Evolutionary conservation across 2,329 filamentous ascomycete genomes (phyloP).

Genomic region (Neurospora sp.): DNA sequence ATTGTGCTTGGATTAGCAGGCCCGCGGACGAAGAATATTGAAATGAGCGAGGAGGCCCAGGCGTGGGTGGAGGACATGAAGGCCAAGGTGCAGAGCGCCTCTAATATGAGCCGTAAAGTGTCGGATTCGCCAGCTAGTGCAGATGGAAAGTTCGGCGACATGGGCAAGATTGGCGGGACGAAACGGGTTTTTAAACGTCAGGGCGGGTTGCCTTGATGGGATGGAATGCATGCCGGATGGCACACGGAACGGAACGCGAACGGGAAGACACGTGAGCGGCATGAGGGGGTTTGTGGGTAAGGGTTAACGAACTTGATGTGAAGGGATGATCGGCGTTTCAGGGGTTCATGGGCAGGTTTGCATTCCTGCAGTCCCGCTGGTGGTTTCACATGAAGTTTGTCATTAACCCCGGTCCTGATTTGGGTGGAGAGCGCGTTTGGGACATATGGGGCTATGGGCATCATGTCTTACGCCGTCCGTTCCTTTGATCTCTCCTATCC

Average conservation of each 20-base stretch:
- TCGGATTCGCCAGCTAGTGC: slow-evolving; percentile 16
- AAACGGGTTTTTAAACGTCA: slow-evolving; percentile 54
- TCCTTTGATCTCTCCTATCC: neutral
- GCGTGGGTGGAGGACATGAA: slow-evolving; percentile 79
- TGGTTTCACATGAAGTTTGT: neutral
- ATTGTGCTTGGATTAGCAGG: slow-evolving; percentile 60
- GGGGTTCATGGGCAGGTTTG: neutral
- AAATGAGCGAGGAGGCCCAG: slow-evolving; percentile 61
- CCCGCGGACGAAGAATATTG: slow-evolving; percentile 52
- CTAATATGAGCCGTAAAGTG: neutral
- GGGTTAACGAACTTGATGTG: neutral
- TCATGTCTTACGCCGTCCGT: neutral
- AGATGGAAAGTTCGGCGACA: slow-evolving; percentile 49
- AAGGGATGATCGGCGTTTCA: neutral
- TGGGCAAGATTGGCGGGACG: slow-evolving; percentile 63
- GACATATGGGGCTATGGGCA: neutral
- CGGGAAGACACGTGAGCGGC: neutral
- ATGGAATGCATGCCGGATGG: slow-evolving; percentile 5
- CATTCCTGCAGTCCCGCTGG: neutral
- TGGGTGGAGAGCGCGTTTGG: neutral
- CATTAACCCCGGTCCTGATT: neutral
- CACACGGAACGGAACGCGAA: neutral
- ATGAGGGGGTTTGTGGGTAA: neutral
- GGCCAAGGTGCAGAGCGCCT: slow-evolving; percentile 61
- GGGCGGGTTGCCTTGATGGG: slow-evolving; percentile 18